Evolutionary conservation across 106 monocot genomes (phyloP).

Genomic region (Acanthochlamys bracteata): DNA sequence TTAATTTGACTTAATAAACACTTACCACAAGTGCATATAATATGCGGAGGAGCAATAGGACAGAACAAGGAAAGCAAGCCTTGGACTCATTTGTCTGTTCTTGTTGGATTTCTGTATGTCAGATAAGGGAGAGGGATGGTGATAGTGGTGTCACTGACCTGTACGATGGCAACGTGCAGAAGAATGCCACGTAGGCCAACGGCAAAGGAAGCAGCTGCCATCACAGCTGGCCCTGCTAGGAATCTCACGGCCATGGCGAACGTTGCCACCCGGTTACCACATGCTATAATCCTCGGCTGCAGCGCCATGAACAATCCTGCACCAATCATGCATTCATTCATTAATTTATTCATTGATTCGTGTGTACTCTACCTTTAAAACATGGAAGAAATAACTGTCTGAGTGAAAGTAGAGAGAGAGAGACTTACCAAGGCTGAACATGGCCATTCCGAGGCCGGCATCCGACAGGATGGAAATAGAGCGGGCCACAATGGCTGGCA

Average conservation of each 20-base stretch:
- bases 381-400: neutral
- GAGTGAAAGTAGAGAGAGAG: neutral
- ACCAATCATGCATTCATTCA: no score
- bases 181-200: conserved; percentile 61
- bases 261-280: conserved; percentile 64
- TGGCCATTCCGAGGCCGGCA: conserved; percentile 96
- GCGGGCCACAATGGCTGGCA: conserved; percentile 65
- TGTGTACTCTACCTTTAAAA: no score
- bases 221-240: conserved; percentile 71
- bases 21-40: neutral
- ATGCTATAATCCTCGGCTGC: conserved; percentile 85
- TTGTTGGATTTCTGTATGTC: neutral
- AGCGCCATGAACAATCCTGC: conserved; percentile 93
- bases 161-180: conserved; percentile 76
- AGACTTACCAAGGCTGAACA: conserved; percentile 89
- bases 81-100: neutral
- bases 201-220: conserved; percentile 70
- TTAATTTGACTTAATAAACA: no score
- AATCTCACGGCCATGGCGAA: conserved; percentile 84
- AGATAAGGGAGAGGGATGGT: neutral
- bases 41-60: neutral
- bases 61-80: neutral
- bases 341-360: no score
- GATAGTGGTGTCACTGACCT: conserved; percentile 42
- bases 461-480: conserved; percentile 97